Base-by-base conservation (phyloP, 2,329 filamentous ascomycete species). In the Xylariaceae sp. region DNA sequence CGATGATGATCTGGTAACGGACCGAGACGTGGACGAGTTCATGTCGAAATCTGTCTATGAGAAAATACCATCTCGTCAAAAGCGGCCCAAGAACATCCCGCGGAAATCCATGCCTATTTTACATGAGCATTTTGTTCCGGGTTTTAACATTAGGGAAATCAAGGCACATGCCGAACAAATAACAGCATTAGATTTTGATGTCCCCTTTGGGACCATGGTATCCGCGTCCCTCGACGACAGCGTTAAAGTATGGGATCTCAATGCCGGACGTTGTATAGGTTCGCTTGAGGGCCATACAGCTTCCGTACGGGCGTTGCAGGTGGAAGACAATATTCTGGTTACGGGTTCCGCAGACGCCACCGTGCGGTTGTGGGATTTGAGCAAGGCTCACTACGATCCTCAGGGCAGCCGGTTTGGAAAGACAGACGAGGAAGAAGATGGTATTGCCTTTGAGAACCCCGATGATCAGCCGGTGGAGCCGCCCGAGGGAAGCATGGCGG, bases 41-140 rank as follows among this genome's bases (percentile, higher is more conserved):
- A 97, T 97, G 94, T 96, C 94, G 2, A 90, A 96, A 71, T 96
- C 91, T 9, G 89, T 99, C 63, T 99, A 97, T 70, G 88, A 95
- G 63, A 96, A 96, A 72, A 75, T 99, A 6, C 89, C 91, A 1
- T 73, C 74, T 7, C 79, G 76, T 66, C 62, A 72, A 12, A 78
- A 76, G 63, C 78, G 77, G 62, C 72, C 72, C 44, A 80, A 83
- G 69, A 81, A 79, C 40, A 79, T 80, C 58, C 80, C 86, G 53
- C 81, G 87, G 58, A 90, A 88, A 71, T 95, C 91, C 0, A 95
- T 95, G 87, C 91, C 92, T 6, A 88, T 97, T 54, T 76, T 97
- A 53, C 94, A 99, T 72, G 94, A 97, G 72, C 91, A 97, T 72
- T 89, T 96, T 69, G 86, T 95, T 60, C 86, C 92, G 3, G 94